Evolutionary conservation across 345 rosid genomes (phyloP), one percentile per base, ranked within the genome.

Genomic region (Moricandia moricandioides): DNA sequence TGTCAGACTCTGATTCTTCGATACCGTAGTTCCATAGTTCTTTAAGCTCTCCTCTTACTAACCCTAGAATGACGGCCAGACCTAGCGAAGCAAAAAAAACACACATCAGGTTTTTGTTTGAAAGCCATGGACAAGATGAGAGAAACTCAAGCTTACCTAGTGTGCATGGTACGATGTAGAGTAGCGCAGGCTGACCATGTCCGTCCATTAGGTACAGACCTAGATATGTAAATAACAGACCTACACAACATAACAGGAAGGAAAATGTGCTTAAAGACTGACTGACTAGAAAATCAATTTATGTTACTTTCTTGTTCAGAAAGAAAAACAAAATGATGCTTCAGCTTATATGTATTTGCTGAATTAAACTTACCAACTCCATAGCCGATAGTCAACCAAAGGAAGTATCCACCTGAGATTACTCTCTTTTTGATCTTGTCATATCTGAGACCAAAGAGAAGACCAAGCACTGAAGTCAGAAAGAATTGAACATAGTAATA

Each of bases 141-240:
- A 8, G 51, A 27, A 47, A 66, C 34, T 61, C n/a, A 29, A 52
- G 52, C 10, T 24, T 90, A 92, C 99, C 99, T 73, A 95, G 85
- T 47, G 98, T 95, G 77, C 98, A 95, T 10, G 99, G 98, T 80
- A 95, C 99, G 7, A 95, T 92, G 79, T 92, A 95, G 30, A 95
- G 90, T 33, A 95, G 91, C 16, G 99, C 99, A n/a, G 98, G 99
- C 74, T 92, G 98, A 14, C 97, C 99, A 57, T 92, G 89, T 51
- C 98, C 98, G 51, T 95, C 47, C 99, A 96, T 96, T 4, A 92
- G 82, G 84, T 90, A 96, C n/a, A 90, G 79, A 49, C 94, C 97
- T 6, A 92, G 58, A 82, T 96, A 92, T 10, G 99, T 96, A 26
- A 92, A 69, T 72, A 86, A 75, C 26, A 96, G 84, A 69, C 99